Percentiles rank a stretch among this genome's conserved stretches.
Conservation (phyloP, 2,329 filamentous ascomycete species). For the Aureobasidium zeae region DNA sequence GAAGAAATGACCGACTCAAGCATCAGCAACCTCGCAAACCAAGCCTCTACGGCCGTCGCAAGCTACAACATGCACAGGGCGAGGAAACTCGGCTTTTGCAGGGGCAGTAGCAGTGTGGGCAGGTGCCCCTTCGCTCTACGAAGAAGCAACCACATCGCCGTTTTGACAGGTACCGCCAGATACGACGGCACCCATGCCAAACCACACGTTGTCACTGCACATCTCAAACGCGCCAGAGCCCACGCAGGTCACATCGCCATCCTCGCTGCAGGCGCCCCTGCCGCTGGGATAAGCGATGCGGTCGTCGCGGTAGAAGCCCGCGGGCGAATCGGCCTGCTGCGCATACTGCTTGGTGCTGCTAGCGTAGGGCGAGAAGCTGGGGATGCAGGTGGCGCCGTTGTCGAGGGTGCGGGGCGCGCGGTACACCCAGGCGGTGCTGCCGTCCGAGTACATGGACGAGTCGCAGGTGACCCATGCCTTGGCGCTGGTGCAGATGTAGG, state of each 20-base stretch:
- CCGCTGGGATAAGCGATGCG: conserved; percentile 24
- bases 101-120: not conserved
- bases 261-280: conserved; percentile 22
- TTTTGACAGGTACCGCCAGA: conserved; percentile 24
- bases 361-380: conserved; percentile 24
- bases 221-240: conserved; percentile 24
- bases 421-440: conserved; percentile 26
- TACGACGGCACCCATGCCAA: conserved; percentile 26
- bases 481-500: conserved; percentile 32
- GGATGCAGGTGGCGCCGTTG: conserved; percentile 31
- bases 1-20: no score
- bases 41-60: no score
- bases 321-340: conserved; percentile 23
- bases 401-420: conserved; percentile 25
- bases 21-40: no score
- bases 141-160: conserved; percentile 21
- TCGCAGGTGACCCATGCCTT: conserved; percentile 31
- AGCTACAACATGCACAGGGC: not conserved
- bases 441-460: conserved; percentile 22
- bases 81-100: no score
- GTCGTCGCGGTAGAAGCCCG: conserved; percentile 27
- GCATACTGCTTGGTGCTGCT: conserved; percentile 18
- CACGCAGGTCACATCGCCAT: conserved; percentile 24
- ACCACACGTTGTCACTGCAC: conserved; percentile 27
- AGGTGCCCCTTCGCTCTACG: conserved; percentile 6